Conservation (phyloP, 1,284 basidiomycete species). For the Caloboletus inedulis region DNA sequence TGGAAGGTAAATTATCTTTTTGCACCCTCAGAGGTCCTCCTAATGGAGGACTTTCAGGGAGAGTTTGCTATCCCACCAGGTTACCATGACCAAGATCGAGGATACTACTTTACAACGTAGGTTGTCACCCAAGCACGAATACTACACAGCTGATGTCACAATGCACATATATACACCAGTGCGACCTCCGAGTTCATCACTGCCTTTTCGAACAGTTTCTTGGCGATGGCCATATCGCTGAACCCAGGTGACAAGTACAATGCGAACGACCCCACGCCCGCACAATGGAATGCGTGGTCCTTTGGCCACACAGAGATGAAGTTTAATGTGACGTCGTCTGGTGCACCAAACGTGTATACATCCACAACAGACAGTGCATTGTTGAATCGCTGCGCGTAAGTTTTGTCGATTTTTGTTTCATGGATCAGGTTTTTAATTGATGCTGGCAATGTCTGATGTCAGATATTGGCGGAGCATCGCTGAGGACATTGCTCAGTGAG, state of each 20-base stretch:
- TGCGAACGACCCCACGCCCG: slow-evolving; percentile 12
- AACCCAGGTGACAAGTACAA: slow-evolving; percentile 14
- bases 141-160: background rate
- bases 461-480: slow-evolving; percentile 16
- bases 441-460: background rate
- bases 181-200: slow-evolving; percentile 16
- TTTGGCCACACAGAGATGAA: slow-evolving; percentile 19
- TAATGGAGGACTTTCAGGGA: slow-evolving; percentile 2
- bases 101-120: slow-evolving; percentile 4
- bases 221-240: slow-evolving; percentile 17
- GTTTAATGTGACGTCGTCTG: slow-evolving; percentile 20
- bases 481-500: slow-evolving; percentile 9
- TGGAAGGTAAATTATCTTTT: slow-evolving; percentile 12
- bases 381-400: slow-evolving; percentile 22
- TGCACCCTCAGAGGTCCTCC: background rate
- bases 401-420: background rate
- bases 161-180: slow-evolving; percentile 8
- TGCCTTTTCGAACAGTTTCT: slow-evolving; percentile 23
- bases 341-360: slow-evolving; percentile 12
- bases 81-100: slow-evolving; percentile 3
- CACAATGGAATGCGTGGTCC: slow-evolving; percentile 14
- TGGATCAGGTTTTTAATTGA: background rate
- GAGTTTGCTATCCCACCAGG: slow-evolving; percentile 13
- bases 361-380: slow-evolving; percentile 14
- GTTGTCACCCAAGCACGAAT: background rate